Conservation (phyloP, 805 yeast species). For the Metschnikowia vanudenii region DNA sequence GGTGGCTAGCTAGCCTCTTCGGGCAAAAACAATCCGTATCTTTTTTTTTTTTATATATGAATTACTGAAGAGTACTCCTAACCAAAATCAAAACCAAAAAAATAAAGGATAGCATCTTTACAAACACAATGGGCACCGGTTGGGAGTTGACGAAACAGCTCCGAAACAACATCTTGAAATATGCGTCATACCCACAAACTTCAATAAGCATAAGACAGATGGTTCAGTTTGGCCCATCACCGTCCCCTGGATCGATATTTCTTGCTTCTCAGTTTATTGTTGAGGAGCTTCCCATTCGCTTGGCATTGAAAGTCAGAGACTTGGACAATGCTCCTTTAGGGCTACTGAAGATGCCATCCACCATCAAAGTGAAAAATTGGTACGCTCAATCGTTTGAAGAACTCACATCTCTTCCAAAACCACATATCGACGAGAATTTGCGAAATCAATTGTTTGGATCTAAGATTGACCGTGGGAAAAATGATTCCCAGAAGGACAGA, state of each 20-base stretch:
- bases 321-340: conserved; percentile 78
- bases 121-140: conserved; percentile 35
- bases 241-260: conserved; percentile 74
- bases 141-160: conserved; percentile 53
- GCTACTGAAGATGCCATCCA: conserved; percentile 68
- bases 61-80: neutral
- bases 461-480: conserved; percentile 3
- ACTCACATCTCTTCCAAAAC: conserved; percentile 62
- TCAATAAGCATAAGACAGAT: conserved; percentile 82
- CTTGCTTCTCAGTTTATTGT: conserved; percentile 82
- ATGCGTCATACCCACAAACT: conserved; percentile 76
- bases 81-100: neutral
- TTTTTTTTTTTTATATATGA: neutral
- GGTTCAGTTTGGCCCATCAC: conserved; percentile 86
- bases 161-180: conserved; percentile 55
- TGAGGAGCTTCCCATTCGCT: conserved; percentile 81
- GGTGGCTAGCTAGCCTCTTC: neutral
- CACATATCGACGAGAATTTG: conserved; percentile 46
- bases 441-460: conserved; percentile 30
- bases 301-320: conserved; percentile 84
- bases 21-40: neutral
- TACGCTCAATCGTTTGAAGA: conserved; percentile 89
- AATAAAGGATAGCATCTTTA: neutral
- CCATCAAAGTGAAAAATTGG: conserved; percentile 79
- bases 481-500: conserved; percentile 1